Base-by-base conservation (phyloP, 192 early-diverging fungal genomes). In the Gamsiella multidivaricata region DNA sequence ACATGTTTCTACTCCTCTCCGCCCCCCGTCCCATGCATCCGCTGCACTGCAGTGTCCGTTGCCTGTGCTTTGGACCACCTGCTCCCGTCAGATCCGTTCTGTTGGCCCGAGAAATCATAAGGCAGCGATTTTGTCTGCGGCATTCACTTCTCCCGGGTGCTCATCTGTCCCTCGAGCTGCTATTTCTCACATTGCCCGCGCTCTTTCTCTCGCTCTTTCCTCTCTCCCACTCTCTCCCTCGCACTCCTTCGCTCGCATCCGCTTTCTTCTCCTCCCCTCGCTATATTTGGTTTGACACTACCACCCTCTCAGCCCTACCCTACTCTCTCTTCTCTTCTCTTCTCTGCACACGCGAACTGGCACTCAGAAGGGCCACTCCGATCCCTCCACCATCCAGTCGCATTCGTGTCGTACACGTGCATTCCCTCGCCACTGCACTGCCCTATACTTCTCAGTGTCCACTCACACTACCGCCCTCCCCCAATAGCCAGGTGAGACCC, bases 31-130 rank as follows among this genome's bases (percentile, higher is more conserved):
- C n/a, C 12, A 22, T 3, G 36, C 5, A 29, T 23, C 12, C 33
- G 22, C 33, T 22, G 2, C 28, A 8, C 37, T 10, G 33, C 60
- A 49, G 10, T 20, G 46, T 22, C 29, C 47, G 1, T 42, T 29
- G 18, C 43, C 42, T 32, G 18, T 66, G 54, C 41, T 28, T 58
- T 28, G 8, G 55, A 7, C 67, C 67, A 69, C 67, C 67, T 69
- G 67, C 43, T n/a, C 25, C 25, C 47, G 53, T 69, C 8, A 41
- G 52, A 28, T 45, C 15, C 6, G 50, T 61, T 70, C 51, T 53
- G 69, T 70, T 61, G 69, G 69, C 26, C 42, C n/a, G n/a, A n/a
- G n/a, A n/a, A n/a, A n/a, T n/a, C n/a, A n/a, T n/a, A n/a, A n/a
- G n/a, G n/a, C n/a, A n/a, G n/a, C n/a, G n/a, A n/a, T n/a, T n/a